phyloP scores from a whole-genome alignment of 805 yeast species.

The Huiozyma sinensis region DNA sequence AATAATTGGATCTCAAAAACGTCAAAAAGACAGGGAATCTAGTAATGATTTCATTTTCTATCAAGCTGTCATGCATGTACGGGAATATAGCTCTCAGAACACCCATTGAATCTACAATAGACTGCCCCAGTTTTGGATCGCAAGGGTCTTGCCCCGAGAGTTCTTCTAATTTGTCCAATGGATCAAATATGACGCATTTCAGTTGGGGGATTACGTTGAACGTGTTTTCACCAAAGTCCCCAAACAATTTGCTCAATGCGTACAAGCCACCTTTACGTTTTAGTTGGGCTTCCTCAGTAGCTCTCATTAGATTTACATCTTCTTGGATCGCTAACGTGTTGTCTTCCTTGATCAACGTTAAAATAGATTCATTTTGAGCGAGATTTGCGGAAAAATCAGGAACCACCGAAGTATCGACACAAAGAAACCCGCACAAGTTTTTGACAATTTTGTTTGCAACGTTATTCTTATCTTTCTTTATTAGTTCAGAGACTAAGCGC shows the following conservation, averaged over 20 bases:
- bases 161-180: constrained; percentile 36
- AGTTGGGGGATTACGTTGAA: constrained; percentile 60
- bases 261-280: constrained; percentile 78
- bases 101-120: constrained; percentile 78
- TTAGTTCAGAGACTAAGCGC: constrained; percentile 48
- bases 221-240: constrained; percentile 40
- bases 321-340: constrained; percentile 52
- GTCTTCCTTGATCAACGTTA: constrained; percentile 75
- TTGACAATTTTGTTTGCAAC: constrained; percentile 84
- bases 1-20: constrained; percentile 54
- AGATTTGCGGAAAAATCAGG: constrained; percentile 77
- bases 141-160: constrained; percentile 17
- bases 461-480: constrained; percentile 45
- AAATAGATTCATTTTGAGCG: constrained; percentile 40
- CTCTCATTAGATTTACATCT: constrained; percentile 47
- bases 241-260: constrained; percentile 52
- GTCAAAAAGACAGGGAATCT: constrained; percentile 41
- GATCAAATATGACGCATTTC: constrained; percentile 51
- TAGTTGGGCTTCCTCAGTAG: constrained; percentile 61
- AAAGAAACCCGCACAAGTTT: constrained; percentile 82
- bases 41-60: constrained; percentile 37
- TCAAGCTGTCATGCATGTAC: constrained; percentile 39
- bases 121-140: constrained; percentile 51
- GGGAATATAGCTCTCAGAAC: constrained; percentile 66
- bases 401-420: constrained; percentile 92